A percentile compares a stretch with the other conserved stretches of the same genome.
These are phyloP conservation scores for Pezicula radicicola DNA, from an alignment of 2,329 filamentous ascomycete species.

Conservation along the genomic window DNA sequence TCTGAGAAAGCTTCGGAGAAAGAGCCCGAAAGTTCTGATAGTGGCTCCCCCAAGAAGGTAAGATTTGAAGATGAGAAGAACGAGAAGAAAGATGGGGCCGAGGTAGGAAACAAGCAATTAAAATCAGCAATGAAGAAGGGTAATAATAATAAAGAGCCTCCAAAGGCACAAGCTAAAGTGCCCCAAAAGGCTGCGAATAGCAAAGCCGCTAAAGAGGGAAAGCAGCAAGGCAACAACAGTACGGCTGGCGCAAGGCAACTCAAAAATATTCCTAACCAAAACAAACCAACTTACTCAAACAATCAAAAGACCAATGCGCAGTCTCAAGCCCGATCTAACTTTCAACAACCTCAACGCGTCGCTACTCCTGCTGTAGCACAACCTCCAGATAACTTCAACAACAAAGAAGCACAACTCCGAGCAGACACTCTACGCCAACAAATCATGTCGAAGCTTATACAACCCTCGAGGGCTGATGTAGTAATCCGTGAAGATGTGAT, in stretches of 20 bases:
- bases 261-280: background rate
- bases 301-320: no score
- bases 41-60: background rate
- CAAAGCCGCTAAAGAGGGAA: background rate
- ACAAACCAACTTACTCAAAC: background rate
- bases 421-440: background rate
- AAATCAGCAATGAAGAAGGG: slow-evolving; percentile 1
- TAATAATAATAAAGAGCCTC: background rate
- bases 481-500: slow-evolving; percentile 54
- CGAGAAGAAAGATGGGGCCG: background rate
- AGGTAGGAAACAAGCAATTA: background rate
- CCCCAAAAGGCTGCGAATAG: background rate
- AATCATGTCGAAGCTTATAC: slow-evolving; percentile 37
- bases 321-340: no score
- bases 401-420: background rate
- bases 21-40: no score
- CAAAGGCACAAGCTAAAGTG: background rate
- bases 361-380: background rate
- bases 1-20: no score
- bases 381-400: background rate
- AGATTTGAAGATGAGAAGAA: background rate
- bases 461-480: slow-evolving; percentile 45
- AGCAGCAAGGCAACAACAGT: background rate
- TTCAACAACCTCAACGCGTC: no score
- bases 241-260: background rate